Conservation (phyloP, 768 basidiomycete species). For the Mycena metata region DNA sequence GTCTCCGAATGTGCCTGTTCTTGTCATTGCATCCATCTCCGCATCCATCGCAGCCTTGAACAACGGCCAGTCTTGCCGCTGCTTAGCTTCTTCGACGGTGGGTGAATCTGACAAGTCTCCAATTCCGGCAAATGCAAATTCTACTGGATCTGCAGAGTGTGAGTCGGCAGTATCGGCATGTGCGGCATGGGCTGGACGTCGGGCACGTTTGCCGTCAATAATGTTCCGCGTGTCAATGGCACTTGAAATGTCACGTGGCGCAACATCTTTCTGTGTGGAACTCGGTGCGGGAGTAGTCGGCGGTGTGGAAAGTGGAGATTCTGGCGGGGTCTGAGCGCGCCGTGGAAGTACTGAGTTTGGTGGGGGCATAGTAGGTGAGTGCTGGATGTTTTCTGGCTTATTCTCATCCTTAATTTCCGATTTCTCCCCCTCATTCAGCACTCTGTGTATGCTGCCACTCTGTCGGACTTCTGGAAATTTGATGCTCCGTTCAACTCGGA, state of each 20-base stretch:
- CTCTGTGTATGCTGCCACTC: constrained; percentile 21
- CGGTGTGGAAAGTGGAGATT: constrained; percentile 25
- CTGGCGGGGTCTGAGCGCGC: neutral
- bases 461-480: constrained; percentile 29
- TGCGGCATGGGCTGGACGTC: constrained; percentile 14
- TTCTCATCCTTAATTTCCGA: constrained; percentile 10
- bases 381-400: constrained; percentile 33
- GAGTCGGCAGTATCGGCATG: neutral
- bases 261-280: constrained; percentile 1
- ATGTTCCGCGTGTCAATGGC: constrained; percentile 27
- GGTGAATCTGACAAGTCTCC: constrained; percentile 17
- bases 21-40: constrained; percentile 28
- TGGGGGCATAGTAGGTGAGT: constrained; percentile 29
- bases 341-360: neutral
- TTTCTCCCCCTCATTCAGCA: constrained; percentile 39
- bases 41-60: constrained; percentile 19
- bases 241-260: constrained; percentile 24
- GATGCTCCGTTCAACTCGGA: constrained; percentile 39
- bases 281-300: constrained; percentile 13
- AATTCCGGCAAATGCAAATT: constrained; percentile 24
- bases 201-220: constrained; percentile 21
- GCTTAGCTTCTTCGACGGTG: constrained; percentile 25
- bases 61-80: constrained; percentile 17
- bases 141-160: neutral
- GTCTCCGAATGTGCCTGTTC: constrained; percentile 30